Percentiles rank a stretch among this genome's conserved stretches.
Evolutionary conservation across 768 basidiomycete species (phyloP).

Genomic region (Leccinum boreale): DNA sequence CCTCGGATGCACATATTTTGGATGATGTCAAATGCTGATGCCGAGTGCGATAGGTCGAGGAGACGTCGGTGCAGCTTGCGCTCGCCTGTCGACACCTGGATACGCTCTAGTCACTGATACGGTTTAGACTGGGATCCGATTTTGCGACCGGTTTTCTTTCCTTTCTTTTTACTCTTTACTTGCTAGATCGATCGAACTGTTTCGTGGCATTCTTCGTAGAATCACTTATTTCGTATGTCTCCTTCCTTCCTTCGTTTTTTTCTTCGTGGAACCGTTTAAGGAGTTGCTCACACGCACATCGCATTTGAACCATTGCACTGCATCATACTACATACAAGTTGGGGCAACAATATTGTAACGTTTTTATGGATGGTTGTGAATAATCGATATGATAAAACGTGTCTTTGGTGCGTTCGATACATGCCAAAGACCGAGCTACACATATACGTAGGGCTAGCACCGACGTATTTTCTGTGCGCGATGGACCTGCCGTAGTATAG

Average conservation of each 20-base stretch:
- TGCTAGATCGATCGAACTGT: background rate
- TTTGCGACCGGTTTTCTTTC: background rate
- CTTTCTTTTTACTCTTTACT: background rate
- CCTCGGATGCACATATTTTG: background rate
- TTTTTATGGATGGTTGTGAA: background rate
- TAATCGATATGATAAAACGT: background rate
- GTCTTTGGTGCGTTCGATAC: too few relatives aligned
- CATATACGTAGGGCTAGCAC: too few relatives aligned
- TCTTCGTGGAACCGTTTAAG: background rate
- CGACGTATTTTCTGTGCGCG: too few relatives aligned
- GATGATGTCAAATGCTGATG: slow-evolving; percentile 1
- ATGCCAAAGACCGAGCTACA: too few relatives aligned
- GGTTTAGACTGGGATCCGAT: background rate
- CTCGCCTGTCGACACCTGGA: slow-evolving; percentile 20
- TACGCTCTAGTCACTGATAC: background rate
- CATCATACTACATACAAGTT: background rate
- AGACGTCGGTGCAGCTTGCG: slow-evolving; percentile 23
- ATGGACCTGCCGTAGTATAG: too few relatives aligned
- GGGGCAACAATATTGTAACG: background rate
- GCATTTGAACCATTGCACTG: background rate
- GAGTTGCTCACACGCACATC: background rate
- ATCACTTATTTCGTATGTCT: background rate
- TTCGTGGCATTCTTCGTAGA: background rate
- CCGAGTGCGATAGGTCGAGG: slow-evolving; percentile 7
- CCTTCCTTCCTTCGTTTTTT: background rate